These are phyloP conservation scores for Bruguiera hainesii DNA, from an alignment of 441 rosid genomes.

Conservation along the genomic window DNA sequence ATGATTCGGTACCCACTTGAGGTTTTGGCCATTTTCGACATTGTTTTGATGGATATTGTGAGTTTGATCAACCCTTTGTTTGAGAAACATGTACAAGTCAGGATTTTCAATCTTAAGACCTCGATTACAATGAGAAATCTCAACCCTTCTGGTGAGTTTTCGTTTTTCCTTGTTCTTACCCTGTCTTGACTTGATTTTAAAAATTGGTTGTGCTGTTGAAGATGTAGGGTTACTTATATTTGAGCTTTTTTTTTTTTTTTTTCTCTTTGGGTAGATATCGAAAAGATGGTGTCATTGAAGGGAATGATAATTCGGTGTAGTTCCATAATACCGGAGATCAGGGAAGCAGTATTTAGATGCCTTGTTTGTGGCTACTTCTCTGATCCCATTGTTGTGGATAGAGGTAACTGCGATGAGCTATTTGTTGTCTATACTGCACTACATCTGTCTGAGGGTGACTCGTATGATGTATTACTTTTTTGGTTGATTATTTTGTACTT, in stretches of 20 bases:
- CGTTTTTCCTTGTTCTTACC: background rate
- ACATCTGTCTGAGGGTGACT: background rate
- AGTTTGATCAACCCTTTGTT: slow-evolving; percentile 65
- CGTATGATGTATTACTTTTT: slow-evolving; percentile 2
- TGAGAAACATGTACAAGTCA: slow-evolving; percentile 87
- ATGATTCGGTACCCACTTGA: slow-evolving; percentile 93
- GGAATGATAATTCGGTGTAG: slow-evolving; percentile 95
- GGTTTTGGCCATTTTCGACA: slow-evolving; percentile 88
- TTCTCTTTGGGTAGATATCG: slow-evolving; percentile 54
- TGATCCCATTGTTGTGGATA: slow-evolving; percentile 81
- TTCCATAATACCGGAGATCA: slow-evolving; percentile 92
- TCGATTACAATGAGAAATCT: slow-evolving; percentile 88
- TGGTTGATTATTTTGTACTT: slow-evolving; percentile 14
- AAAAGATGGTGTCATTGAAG: slow-evolving; percentile 93
- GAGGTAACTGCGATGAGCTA: slow-evolving; percentile 54
- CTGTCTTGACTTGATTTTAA: slow-evolving; percentile 6
- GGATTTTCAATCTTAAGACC: slow-evolving; percentile 67
- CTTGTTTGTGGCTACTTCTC: slow-evolving; percentile 84
- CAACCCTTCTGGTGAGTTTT: slow-evolving; percentile 75
- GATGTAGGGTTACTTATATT: background rate
- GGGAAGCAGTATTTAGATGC: slow-evolving; percentile 93
- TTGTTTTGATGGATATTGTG: slow-evolving; percentile 90
- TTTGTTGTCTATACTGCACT: background rate
- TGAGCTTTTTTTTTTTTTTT: no score
- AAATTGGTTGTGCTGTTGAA: background rate